These are phyloP conservation scores for Fraxinus ornus DNA, from an alignment of 305 asterid species.

Conservation along the genomic window DNA sequence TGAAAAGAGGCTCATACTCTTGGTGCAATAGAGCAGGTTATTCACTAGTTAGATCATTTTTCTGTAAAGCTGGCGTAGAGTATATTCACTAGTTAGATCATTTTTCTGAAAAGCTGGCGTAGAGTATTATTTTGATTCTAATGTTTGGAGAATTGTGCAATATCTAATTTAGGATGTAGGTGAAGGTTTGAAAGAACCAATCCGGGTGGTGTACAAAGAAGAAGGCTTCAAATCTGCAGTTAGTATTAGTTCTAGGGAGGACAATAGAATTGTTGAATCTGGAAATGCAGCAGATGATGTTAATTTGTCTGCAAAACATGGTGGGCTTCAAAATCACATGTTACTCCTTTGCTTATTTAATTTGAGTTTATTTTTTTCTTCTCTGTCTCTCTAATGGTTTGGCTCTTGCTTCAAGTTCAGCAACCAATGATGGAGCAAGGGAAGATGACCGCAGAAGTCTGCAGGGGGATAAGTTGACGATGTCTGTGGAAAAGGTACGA, in stretches of 20 bases:
- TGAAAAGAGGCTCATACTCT: conserved; percentile 61
- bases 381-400: neutral
- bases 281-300: conserved; percentile 26
- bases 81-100: neutral
- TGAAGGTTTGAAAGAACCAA: conserved; percentile 63
- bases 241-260: conserved; percentile 36
- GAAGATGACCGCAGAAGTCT: conserved; percentile 33
- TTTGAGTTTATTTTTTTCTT: conserved; percentile 2
- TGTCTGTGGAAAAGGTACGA: conserved; percentile 40
- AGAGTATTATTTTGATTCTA: conserved; percentile 6
- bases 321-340: conserved; percentile 29
- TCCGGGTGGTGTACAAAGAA: conserved; percentile 61
- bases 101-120: too few relatives aligned
- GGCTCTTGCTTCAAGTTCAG: conserved; percentile 38
- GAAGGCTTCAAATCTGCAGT: conserved; percentile 41
- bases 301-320: conserved; percentile 31
- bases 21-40: conserved; percentile 67
- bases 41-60: conserved; percentile 1
- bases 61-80: neutral
- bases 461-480: conserved; percentile 23
- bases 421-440: conserved; percentile 25
- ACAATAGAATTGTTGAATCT: conserved; percentile 35
- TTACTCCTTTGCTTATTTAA: neutral
- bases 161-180: conserved; percentile 52
- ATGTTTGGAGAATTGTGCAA: conserved; percentile 11